Conservation (phyloP, 2,329 filamentous ascomycete genomes). For the Torrubiellomyces zombiae region DNA sequence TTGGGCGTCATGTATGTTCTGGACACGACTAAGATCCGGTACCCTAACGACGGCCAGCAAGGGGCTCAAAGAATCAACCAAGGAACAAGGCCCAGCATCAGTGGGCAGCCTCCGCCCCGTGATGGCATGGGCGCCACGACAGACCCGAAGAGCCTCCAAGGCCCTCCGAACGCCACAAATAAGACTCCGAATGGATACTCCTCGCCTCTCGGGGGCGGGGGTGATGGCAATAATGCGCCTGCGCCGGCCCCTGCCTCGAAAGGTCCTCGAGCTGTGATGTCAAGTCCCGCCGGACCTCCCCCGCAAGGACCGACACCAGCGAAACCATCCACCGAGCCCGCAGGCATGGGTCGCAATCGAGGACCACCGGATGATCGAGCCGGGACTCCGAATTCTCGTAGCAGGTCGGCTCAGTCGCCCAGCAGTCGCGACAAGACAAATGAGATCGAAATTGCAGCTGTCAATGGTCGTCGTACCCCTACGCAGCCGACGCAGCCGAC, state of each 20-base stretch:
- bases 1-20: constrained; percentile 79
- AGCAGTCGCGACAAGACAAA: constrained; percentile 17
- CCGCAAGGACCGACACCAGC: constrained; percentile 35
- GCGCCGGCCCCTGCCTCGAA: constrained; percentile 17
- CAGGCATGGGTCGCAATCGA: constrained; percentile 24
- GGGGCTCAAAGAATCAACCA: constrained; percentile 22
- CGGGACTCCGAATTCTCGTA: constrained; percentile 17
- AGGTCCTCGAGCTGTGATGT: constrained; percentile 13
- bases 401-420: constrained; percentile 21
- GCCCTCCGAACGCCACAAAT: constrained; percentile 17
- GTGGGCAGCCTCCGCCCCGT: too few relatives aligned
- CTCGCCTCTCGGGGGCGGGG: constrained; percentile 20
- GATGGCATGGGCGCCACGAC: constrained; percentile 29
- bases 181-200: constrained; percentile 24
- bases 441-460: constrained; percentile 31
- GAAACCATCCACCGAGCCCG: constrained; percentile 26
- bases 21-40: constrained; percentile 91
- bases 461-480: constrained; percentile 49
- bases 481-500: constrained; percentile 32
- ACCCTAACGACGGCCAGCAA: constrained; percentile 57
- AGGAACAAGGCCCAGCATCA: constrained; percentile 25
- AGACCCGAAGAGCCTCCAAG: constrained; percentile 32
- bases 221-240: constrained; percentile 15
- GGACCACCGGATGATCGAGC: constrained; percentile 32
- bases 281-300: constrained; percentile 31